phyloP scores from a whole-genome alignment of 2,329 filamentous ascomycete genomes.

The Dothistroma pini region DNA sequence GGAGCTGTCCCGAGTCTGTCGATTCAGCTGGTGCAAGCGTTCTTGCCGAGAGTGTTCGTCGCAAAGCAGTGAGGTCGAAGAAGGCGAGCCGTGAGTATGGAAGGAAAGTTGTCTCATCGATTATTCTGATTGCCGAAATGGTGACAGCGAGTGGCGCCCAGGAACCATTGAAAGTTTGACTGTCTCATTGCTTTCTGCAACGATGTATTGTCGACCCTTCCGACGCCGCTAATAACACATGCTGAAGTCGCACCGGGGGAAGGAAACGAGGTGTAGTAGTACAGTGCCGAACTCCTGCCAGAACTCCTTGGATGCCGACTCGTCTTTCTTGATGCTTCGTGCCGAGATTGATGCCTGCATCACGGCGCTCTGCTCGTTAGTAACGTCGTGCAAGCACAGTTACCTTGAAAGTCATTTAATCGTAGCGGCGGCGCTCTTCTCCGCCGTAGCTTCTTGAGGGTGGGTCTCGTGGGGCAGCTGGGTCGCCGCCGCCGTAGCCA shows the following conservation, averaged over 20 bases:
- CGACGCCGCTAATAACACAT: conserved; percentile 34
- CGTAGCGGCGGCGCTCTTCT: conserved; percentile 34
- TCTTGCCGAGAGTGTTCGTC: conserved; percentile 4
- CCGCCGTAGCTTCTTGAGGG: conserved; percentile 31
- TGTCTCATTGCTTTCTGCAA: conserved; percentile 19
- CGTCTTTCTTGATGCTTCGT: conserved; percentile 19
- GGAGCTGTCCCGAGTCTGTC: conserved; percentile 7
- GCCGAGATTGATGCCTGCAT: conserved; percentile 11
- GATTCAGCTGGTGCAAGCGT: conserved; percentile 6
- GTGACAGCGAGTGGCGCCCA: conserved; percentile 17
- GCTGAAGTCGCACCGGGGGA: conserved; percentile 33
- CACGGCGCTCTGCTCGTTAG: conserved; percentile 26
- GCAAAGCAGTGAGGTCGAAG: conserved; percentile 17
- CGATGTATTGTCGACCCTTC: conserved; percentile 19
- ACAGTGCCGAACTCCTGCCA: conserved; percentile 26
- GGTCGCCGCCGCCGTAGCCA: conserved; percentile 30
- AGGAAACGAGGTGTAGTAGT: conserved; percentile 31
- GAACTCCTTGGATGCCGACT: conserved; percentile 26
- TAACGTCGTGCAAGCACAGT: conserved; percentile 19
- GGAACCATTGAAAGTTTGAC: conserved; percentile 21
- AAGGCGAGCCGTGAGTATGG: conserved; percentile 22
- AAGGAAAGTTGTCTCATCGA: conserved; percentile 30
- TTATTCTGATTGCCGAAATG: conserved; percentile 28
- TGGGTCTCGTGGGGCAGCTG: conserved; percentile 30
- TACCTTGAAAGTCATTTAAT: conserved; percentile 26